These are phyloP conservation scores for Trametes punicea DNA, from an alignment of 768 basidiomycete genomes.

Conservation along the genomic window DNA sequence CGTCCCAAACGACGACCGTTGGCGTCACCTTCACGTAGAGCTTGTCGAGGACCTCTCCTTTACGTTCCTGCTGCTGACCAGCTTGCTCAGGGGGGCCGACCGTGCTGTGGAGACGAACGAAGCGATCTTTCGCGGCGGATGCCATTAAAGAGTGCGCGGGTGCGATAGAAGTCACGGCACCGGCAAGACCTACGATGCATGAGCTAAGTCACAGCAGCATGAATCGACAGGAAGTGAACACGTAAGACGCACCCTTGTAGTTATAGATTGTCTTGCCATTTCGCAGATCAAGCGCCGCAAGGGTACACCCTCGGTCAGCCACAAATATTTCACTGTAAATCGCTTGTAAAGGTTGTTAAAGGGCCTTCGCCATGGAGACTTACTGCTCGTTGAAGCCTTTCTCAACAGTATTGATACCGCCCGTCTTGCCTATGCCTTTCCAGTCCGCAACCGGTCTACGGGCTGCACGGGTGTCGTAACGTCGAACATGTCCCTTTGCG, in stretches of 20 bases:
- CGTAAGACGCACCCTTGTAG: conserved; percentile 53
- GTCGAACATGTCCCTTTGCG: conserved; percentile 65
- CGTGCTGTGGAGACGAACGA: conserved; percentile 64
- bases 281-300: conserved; percentile 67
- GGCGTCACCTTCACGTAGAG: conserved; percentile 60
- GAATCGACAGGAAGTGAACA: not conserved
- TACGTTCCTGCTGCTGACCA: conserved; percentile 51
- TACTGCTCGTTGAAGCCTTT: conserved; percentile 64
- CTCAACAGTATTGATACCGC: conserved; percentile 58
- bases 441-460: conserved; percentile 69
- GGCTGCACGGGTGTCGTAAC: conserved; percentile 73
- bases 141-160: conserved; percentile 50
- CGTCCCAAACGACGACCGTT: conserved; percentile 64
- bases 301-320: conserved; percentile 59
- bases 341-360: not conserved
- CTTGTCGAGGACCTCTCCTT: conserved; percentile 62
- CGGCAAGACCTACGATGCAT: conserved; percentile 58
- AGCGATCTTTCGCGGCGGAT: conserved; percentile 68
- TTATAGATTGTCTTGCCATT: conserved; percentile 61
- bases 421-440: conserved; percentile 53
- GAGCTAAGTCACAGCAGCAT: not conserved
- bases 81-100: conserved; percentile 46
- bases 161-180: conserved; percentile 64
- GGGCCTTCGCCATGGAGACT: conserved; percentile 24
- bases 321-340: conserved; percentile 70